Evolutionary conservation across 306 rosid genomes (phyloP).

Genomic region (Trifolium pratense): DNA sequence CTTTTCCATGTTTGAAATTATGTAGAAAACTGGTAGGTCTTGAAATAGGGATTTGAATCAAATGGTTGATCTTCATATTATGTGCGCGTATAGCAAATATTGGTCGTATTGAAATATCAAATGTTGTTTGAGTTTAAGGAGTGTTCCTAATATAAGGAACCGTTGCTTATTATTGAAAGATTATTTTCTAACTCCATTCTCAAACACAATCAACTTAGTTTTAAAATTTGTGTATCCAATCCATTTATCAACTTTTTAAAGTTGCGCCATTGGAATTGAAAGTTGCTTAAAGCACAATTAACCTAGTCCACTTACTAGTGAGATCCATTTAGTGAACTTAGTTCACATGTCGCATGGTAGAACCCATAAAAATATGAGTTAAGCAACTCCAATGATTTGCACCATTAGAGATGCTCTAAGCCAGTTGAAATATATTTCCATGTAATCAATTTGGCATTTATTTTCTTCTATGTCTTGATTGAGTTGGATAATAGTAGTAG

Average conservation of each 20-base stretch:
- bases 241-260: not conserved
- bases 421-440: no score
- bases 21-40: no score
- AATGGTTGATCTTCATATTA: not conserved
- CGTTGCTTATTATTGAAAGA: no score
- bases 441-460: conserved; percentile 13
- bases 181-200: not conserved
- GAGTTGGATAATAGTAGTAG: conserved; percentile 13
- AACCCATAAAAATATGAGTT: conserved; percentile 9
- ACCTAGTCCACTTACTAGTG: not conserved
- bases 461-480: conserved; percentile 6
- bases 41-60: conserved; percentile 1
- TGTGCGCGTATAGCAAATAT: no score
- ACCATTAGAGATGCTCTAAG: no score
- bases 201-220: not conserved
- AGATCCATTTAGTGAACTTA: not conserved
- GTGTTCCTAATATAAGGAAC: not conserved
- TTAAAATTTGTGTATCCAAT: not conserved
- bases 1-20: not conserved
- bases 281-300: conserved; percentile 1
- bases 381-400: not conserved
- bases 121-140: not conserved
- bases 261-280: not conserved
- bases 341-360: conserved; percentile 6
- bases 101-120: not conserved